Base-by-base conservation (phyloP, 306 rosid genomes). In the Lotus japonicus region DNA sequence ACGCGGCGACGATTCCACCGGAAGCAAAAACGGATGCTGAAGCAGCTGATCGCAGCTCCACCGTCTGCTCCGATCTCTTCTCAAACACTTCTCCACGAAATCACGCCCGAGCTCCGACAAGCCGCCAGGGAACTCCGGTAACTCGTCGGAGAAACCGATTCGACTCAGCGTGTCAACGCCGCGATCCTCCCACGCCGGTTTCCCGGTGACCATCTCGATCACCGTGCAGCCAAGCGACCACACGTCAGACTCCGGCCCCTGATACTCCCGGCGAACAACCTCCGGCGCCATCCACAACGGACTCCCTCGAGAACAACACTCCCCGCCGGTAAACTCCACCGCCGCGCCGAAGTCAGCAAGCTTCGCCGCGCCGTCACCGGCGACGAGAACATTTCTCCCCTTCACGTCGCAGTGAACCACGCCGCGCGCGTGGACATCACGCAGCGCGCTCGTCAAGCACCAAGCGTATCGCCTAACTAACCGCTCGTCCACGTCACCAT, bases 231-330 rank as follows among this genome's bases (percentile, higher is more conserved):
- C 98, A 3, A 92, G 45, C 0, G 98, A 90, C 98, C 98, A 92
- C 14, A 92, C 79, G 68, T 92, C 97, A 11, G 96, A 83, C 64
- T 90, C 94, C 38, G 92, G 87, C 28, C 96, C 94, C 81, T 88
- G 97, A 38, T 67, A 81, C 56, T 88, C 89, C 74, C 85, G 65
- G 10, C 88, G 81, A 7, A 92, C 70, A 0, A 92, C 98, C 84
- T 92, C 98, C 71, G 98, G 98, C 12, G 97, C 98, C 98, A 92
- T 92, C 98, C 98, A 90, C 57, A 92, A 64, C 17, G 98, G 98
- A 12, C 96, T 92, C 15, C 98, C 98, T 4, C 98, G 88, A 5
- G 91, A 1, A 0, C 59, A 17, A 18, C 41, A 53, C 0, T 26
- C 6, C 0, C 75, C 70, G 4, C 9, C 10, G 1, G 75, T 10